Percentiles rank a stretch among this genome's conserved stretches.
phyloP scores from a whole-genome alignment of 2,329 filamentous ascomycete species.

The Colletotrichum nymphaeae region DNA sequence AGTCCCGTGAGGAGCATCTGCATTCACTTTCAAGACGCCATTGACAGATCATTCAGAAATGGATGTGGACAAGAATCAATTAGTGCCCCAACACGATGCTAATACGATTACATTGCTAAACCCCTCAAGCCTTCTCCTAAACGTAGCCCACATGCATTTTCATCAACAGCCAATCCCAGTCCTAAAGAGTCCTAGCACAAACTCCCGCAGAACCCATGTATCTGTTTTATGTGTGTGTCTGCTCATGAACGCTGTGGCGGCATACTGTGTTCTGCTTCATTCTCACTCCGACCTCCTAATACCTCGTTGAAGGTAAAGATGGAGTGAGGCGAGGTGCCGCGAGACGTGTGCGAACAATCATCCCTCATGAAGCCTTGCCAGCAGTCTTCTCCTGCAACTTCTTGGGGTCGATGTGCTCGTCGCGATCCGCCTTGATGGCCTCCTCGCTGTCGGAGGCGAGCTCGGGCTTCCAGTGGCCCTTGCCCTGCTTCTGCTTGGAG shows the following conservation, averaged over 20 bases:
- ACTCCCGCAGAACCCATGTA: not conserved
- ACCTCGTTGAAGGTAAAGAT: too few species aligned
- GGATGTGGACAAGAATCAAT: not conserved
- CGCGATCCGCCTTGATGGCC: constrained; percentile 75
- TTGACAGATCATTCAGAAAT: not conserved
- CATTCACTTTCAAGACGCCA: not conserved
- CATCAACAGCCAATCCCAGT: not conserved
- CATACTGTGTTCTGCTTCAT: not conserved
- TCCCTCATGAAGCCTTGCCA: constrained; percentile 60
- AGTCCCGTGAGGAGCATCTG: not conserved
- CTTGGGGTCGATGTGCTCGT: constrained; percentile 54
- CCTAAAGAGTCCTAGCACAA: rapidly evolving
- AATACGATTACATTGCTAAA: not conserved
- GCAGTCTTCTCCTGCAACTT: constrained; percentile 67
- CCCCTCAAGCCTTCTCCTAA: not conserved
- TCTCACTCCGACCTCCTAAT: not conserved
- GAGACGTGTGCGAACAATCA: too few species aligned
- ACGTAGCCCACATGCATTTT: not conserved
- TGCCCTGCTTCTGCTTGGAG: constrained; percentile 75
- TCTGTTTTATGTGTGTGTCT: not conserved
- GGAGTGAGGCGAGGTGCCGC: too few species aligned
- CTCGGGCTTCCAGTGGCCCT: constrained; percentile 81
- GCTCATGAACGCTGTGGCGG: not conserved
- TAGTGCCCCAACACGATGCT: not conserved
- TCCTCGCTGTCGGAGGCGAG: constrained; percentile 85